These are phyloP conservation scores for Ustilago shanxiensis DNA, from an alignment of 1,284 basidiomycete genomes.

Conservation along the genomic window DNA sequence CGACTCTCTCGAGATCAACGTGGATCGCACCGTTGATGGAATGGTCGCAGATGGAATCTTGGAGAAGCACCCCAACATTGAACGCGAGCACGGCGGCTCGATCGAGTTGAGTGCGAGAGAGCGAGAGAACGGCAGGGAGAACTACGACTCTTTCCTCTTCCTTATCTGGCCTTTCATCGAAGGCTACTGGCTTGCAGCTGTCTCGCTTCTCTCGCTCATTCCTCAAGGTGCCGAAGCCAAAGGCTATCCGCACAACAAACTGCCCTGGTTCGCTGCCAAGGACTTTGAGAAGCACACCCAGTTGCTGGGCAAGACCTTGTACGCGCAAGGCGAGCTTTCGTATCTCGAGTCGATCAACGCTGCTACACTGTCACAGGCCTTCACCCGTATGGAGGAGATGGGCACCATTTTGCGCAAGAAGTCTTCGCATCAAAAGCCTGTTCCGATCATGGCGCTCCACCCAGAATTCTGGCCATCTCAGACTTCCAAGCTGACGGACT, in stretches of 20 bases:
- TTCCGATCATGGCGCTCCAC: slow-evolving; percentile 68
- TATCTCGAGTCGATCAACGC: slow-evolving; percentile 69
- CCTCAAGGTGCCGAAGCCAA: slow-evolving; percentile 30
- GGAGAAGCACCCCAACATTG: slow-evolving; percentile 34
- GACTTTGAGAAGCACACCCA: slow-evolving; percentile 69
- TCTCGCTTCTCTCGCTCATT: slow-evolving; percentile 68
- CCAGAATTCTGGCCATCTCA: slow-evolving; percentile 65
- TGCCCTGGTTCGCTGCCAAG: slow-evolving; percentile 69
- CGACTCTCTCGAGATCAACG: slow-evolving; percentile 67
- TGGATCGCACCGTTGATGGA: slow-evolving; percentile 56
- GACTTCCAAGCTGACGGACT: slow-evolving; percentile 61
- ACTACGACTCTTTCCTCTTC: slow-evolving; percentile 67
- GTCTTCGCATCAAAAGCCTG: slow-evolving; percentile 62
- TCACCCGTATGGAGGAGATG: slow-evolving; percentile 61
- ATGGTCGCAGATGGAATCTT: slow-evolving; percentile 50
- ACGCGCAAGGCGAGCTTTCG: slow-evolving; percentile 68
- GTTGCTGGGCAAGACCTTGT: slow-evolving; percentile 70
- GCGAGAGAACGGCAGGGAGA: slow-evolving; percentile 65
- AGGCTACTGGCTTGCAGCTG: slow-evolving; percentile 70
- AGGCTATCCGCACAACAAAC: slow-evolving; percentile 32
- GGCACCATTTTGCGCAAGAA: slow-evolving; percentile 58
- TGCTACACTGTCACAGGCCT: slow-evolving; percentile 61
- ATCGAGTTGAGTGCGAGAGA: slow-evolving; percentile 55
- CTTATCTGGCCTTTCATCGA: slow-evolving; percentile 67
- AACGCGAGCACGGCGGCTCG: slow-evolving; percentile 41